Percentiles rank a stretch among this genome's conserved stretches.
phyloP scores from a whole-genome alignment of 2,329 filamentous ascomycete genomes.

The Paecilomyces niveus region DNA sequence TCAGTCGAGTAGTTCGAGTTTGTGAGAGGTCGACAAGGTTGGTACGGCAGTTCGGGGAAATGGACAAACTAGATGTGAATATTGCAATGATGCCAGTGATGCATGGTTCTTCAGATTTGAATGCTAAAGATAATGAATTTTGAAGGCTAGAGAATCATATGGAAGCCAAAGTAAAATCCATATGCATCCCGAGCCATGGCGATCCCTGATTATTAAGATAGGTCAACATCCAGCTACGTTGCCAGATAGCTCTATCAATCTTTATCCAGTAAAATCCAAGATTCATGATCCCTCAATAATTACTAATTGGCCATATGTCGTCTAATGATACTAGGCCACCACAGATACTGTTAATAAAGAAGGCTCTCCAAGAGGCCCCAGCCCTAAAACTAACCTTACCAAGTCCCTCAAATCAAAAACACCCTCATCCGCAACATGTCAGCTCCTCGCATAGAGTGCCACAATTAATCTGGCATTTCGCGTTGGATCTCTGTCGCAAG shows the following conservation, averaged over 20 bases:
- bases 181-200: too few species aligned
- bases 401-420: not conserved
- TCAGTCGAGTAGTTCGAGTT: not conserved
- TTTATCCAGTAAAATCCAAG: too few species aligned
- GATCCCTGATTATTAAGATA: too few species aligned
- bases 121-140: too few species aligned
- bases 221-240: too few species aligned
- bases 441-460: conserved; percentile 45
- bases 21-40: not conserved
- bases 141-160: too few species aligned
- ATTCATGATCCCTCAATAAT: too few species aligned
- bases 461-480: conserved; percentile 48
- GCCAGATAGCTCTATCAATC: too few species aligned
- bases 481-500: conserved; percentile 16
- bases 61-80: too few species aligned
- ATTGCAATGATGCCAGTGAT: too few species aligned
- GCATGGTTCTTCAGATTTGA: too few species aligned
- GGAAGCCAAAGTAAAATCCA: too few species aligned
- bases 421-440: conserved; percentile 42
- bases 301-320: not conserved
- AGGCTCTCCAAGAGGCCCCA: not conserved
- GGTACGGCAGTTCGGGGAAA: not conserved
- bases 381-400: not conserved
- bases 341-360: not conserved
- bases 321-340: not conserved